phyloP scores from a whole-genome alignment of 179 eudicot genomes.

The Heliamphora pulchella region DNA sequence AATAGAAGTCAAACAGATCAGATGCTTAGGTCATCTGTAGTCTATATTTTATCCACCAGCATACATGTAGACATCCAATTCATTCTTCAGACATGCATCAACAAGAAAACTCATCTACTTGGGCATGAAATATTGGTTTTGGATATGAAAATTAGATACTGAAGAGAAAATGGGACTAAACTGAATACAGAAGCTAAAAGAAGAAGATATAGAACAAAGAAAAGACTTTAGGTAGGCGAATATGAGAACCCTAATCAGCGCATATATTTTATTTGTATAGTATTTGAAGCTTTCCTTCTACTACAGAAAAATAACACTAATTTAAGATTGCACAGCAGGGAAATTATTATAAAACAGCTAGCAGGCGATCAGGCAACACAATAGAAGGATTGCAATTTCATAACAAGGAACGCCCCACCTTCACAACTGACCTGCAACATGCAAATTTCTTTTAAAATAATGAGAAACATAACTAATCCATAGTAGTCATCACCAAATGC shows the following conservation, averaged over 20 bases:
- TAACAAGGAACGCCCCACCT: conserved; percentile 29
- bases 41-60: too few species aligned
- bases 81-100: background rate
- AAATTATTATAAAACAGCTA: conserved; percentile 2
- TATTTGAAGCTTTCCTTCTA: background rate
- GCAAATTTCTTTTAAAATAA: background rate
- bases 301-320: background rate
- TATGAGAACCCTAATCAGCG: background rate
- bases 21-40: background rate
- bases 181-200: background rate
- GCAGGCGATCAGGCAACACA: conserved; percentile 2
- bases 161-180: background rate
- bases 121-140: background rate
- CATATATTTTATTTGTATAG: background rate
- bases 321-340: background rate
- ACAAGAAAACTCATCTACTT: background rate
- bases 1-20: background rate
- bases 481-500: conserved; percentile 9
- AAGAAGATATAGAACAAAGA: background rate
- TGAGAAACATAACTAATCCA: background rate
- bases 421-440: conserved; percentile 28
- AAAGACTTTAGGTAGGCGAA: background rate
- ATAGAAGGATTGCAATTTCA: conserved; percentile 21
- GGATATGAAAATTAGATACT: background rate
- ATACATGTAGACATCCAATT: too few species aligned